phyloP scores from a whole-genome alignment of 1,139 yeast genomes.

The Geotrichum histeridarum region DNA sequence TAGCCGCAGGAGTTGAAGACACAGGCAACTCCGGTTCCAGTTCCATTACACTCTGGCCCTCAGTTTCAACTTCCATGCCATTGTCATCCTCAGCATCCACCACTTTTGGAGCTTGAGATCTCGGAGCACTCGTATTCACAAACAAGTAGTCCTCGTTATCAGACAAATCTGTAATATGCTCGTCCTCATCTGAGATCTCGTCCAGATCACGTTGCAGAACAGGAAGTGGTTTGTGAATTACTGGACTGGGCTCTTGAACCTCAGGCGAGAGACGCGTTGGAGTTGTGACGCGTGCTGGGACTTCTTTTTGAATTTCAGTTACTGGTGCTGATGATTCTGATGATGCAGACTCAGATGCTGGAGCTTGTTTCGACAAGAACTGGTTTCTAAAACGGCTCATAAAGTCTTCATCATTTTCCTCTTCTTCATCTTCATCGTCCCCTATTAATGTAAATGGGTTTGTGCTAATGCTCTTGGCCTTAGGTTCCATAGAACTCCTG shows the following conservation, averaged over 20 bases:
- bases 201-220: too few species aligned
- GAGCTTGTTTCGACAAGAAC: neutral
- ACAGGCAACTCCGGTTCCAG: too few species aligned
- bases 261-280: neutral
- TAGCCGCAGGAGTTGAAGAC: too few species aligned
- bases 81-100: too few species aligned
- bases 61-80: too few species aligned
- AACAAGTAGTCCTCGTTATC: slow-evolving; percentile 5
- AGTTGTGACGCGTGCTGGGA: neutral
- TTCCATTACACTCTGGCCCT: too few species aligned
- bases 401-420: slow-evolving; percentile 13
- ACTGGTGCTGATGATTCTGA: neutral
- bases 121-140: neutral
- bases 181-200: too few species aligned
- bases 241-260: neutral
- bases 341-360: neutral
- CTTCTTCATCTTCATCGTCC: slow-evolving; percentile 3
- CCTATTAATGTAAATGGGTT: neutral
- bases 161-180: neutral
- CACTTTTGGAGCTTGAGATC: too few species aligned
- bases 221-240: too few species aligned
- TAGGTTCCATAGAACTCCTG: neutral
- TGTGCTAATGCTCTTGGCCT: neutral
- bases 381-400: slow-evolving; percentile 12
- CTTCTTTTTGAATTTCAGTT: neutral